These are phyloP conservation scores for Astragalus glycyphyllos DNA, from an alignment of 306 rosid species.

Conservation along the genomic window DNA sequence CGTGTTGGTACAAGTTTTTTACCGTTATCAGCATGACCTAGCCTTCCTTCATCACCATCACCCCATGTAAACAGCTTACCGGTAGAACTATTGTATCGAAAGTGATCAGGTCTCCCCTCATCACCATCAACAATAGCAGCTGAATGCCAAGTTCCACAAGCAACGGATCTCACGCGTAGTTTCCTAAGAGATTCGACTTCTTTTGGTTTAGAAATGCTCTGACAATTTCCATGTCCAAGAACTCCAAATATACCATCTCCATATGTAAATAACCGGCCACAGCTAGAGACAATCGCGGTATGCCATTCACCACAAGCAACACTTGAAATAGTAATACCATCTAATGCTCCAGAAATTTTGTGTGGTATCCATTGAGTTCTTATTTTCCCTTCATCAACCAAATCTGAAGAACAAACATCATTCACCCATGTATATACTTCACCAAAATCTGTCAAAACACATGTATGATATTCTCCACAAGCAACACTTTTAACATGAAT, in stretches of 20 bases:
- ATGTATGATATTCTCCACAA: slow-evolving; percentile 84
- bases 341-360: slow-evolving; percentile 65
- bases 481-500: slow-evolving; percentile 57
- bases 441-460: slow-evolving; percentile 73
- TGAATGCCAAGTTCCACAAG: slow-evolving; percentile 93
- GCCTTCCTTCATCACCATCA: slow-evolving; percentile 78
- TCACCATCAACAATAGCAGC: slow-evolving; percentile 74
- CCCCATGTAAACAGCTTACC: slow-evolving; percentile 94
- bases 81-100: slow-evolving; percentile 51
- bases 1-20: slow-evolving; percentile 74
- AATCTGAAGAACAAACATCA: slow-evolving; percentile 53
- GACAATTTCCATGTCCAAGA: slow-evolving; percentile 78
- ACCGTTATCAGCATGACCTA: slow-evolving; percentile 69
- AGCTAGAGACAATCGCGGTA: slow-evolving; percentile 68
- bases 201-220: slow-evolving; percentile 65
- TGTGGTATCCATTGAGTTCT: slow-evolving; percentile 72
- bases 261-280: slow-evolving; percentile 72
- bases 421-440: slow-evolving; percentile 84
- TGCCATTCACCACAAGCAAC: slow-evolving; percentile 96
- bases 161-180: slow-evolving; percentile 68
- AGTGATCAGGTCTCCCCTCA: slow-evolving; percentile 42
- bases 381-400: slow-evolving; percentile 47
- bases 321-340: slow-evolving; percentile 55
- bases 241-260: slow-evolving; percentile 94
- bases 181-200: slow-evolving; percentile 78